Percentiles rank a stretch among this genome's conserved stretches.
phyloP scores from a whole-genome alignment of 441 rosid species.

The Croton laevigatus region DNA sequence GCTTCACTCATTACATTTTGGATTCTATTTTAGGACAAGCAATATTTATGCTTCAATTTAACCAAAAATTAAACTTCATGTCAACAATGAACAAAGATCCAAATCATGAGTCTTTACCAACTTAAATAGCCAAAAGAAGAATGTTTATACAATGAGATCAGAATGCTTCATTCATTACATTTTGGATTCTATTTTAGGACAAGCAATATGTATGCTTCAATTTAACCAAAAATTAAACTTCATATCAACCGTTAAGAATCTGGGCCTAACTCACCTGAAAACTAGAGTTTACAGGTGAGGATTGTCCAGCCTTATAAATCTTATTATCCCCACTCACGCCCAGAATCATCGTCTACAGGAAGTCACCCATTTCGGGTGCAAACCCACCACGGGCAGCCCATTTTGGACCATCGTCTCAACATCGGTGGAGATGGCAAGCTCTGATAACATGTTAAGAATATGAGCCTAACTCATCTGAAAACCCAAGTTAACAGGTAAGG shows the following conservation, averaged over 20 bases:
- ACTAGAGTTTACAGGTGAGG: too few species aligned
- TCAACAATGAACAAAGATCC: neutral
- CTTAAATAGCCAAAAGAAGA: neutral
- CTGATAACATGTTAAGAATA: too few species aligned
- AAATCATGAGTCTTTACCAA: neutral
- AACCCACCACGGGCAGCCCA: too few species aligned
- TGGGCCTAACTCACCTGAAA: too few species aligned
- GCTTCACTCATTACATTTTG: neutral
- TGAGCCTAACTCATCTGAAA: too few species aligned
- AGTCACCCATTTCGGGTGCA: too few species aligned
- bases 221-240: neutral
- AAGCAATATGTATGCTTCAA: neutral
- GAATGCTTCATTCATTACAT: neutral
- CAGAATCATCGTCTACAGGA: too few species aligned
- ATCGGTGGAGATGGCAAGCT: too few species aligned
- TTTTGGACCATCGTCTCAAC: too few species aligned
- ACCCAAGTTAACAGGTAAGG: too few species aligned
- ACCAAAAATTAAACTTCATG: conserved; percentile 1
- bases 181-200: neutral
- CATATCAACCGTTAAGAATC: neutral
- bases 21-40: neutral
- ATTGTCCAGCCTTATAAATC: too few species aligned
- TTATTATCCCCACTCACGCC: too few species aligned
- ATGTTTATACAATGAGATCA: neutral
- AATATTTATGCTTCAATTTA: neutral